Evolutionary conservation across 2,329 filamentous ascomycete species (phyloP), one percentile per base, ranked within the genome.

Genomic region (Diaporthe citriasiana): DNA sequence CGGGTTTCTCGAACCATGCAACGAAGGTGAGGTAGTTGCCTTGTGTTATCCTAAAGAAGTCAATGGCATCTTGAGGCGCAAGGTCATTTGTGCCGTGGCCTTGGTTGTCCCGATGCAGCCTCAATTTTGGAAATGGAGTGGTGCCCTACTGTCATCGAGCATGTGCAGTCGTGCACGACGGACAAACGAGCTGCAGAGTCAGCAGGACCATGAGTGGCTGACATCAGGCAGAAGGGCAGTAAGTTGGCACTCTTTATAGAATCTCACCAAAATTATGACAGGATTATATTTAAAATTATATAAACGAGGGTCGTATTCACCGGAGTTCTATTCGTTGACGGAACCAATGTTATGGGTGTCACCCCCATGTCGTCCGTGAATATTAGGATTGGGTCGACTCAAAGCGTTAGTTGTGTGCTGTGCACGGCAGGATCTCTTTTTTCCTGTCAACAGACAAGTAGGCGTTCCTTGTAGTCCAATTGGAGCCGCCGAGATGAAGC

Each of bases 281-380:
- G 12, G 1, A 51, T 51, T 66, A 66, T 12, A 7, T 40, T 51
- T 51, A 66, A 38, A 38, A 66, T 66, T 66, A 51, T 9, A 51
- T 1, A 38, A 27, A 51, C 13, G 47, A 66, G 45, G 33, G n/a
- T 38, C 6, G 10, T 25, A 12, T 50, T 50, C 22, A 35, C 33
- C 33, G 8, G 1, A 51, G 6, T 12, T 51, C 45, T 38, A 51
- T 38, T 27, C 15, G 1, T 19, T 66, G 30, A 12, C 27, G 19
- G n/a, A 42, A 25, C 9, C n/a, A 8, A 50, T 42, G 1, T 15
- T 50, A 42, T 17, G 8, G 3, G 35, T 27, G 25, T 22, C n/a
- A 19, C 13, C 19, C 63, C 63, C 3, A 13, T 51, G 30, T 13
- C 30, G 15, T 40, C 22, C 5, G 33, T 27, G 4, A 12, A 51